phyloP scores from a whole-genome alignment of 768 basidiomycete species.

The Cystobasidium tubakii region DNA sequence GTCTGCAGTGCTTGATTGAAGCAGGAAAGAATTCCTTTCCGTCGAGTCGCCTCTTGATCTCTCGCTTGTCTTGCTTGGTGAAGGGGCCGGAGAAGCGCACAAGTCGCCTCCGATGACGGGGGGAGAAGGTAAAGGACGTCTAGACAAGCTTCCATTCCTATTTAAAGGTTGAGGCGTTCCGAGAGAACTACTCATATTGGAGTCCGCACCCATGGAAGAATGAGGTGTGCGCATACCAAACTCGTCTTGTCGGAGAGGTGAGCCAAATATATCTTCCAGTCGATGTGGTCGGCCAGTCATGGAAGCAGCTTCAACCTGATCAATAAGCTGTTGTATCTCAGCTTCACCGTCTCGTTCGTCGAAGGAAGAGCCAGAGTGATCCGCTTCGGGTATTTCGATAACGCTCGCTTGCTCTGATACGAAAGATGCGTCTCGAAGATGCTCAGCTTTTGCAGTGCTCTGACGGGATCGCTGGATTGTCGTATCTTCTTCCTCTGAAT shows the following conservation, averaged over 20 bases:
- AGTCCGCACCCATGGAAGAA: conserved; percentile 14
- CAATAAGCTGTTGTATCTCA: conserved; percentile 30
- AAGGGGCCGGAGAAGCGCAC: not conserved
- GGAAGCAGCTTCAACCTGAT: conserved; percentile 19
- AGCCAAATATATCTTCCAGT: conserved; percentile 15
- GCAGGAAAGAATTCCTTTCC: conserved; percentile 7
- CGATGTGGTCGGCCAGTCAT: conserved; percentile 3
- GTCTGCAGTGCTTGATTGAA: conserved; percentile 7
- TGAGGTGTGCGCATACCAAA: conserved; percentile 33
- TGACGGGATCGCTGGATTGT: conserved; percentile 1
- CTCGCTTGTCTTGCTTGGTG: not conserved
- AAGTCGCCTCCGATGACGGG: not conserved
- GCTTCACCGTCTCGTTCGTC: conserved; percentile 3
- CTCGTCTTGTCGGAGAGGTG: not conserved
- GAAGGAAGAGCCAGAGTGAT: conserved; percentile 10
- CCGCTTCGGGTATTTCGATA: conserved; percentile 12
- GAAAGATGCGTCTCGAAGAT: conserved; percentile 13
- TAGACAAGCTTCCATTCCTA: conserved; percentile 1
- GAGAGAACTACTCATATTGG: not conserved
- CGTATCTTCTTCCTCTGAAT: not conserved
- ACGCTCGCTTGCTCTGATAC: conserved; percentile 30
- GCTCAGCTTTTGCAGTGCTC: not conserved
- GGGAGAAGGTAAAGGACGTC: conserved; percentile 28
- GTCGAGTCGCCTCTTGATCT: conserved; percentile 6
- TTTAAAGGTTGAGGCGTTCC: conserved; percentile 27